phyloP scores from a whole-genome alignment of 495 filamentous ascomycete genomes.

The Penicillium ucsense region DNA sequence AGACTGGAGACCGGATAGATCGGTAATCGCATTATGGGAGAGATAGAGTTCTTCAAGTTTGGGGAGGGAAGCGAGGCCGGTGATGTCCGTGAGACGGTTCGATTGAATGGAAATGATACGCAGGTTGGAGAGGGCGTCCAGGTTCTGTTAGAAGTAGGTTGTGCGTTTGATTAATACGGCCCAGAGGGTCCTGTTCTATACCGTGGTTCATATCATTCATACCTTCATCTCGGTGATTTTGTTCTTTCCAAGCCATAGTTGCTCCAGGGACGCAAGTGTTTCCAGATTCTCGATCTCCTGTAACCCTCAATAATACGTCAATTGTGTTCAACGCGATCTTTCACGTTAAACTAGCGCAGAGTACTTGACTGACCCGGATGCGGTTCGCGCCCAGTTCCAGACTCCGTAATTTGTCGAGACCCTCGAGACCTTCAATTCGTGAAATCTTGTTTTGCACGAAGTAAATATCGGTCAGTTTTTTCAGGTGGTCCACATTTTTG shows the following conservation, averaged over 20 bases:
- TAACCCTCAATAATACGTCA: slow-evolving; percentile 3
- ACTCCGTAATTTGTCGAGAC: slow-evolving; percentile 62
- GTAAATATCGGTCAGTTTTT: slow-evolving; percentile 72
- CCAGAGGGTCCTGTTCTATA: too few species aligned
- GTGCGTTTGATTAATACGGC: too few species aligned
- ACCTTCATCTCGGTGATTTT: slow-evolving; percentile 83
- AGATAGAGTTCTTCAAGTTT: slow-evolving; percentile 93
- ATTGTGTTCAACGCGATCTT: not conserved
- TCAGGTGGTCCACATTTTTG: slow-evolving; percentile 75
- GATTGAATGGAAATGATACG: slow-evolving; percentile 93
- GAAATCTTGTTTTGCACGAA: slow-evolving; percentile 93
- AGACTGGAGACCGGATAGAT: slow-evolving; percentile 62
- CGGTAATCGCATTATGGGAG: slow-evolving; percentile 87
- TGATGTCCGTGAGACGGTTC: slow-evolving; percentile 78
- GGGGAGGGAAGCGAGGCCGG: slow-evolving; percentile 60
- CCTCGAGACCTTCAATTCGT: slow-evolving; percentile 75
- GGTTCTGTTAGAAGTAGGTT: slow-evolving; percentile 30
- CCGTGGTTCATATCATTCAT: too few species aligned
- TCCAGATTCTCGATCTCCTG: slow-evolving; percentile 84
- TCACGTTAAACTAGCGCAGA: not conserved
- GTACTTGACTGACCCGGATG: slow-evolving; percentile 49
- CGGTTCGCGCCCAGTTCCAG: slow-evolving; percentile 87
- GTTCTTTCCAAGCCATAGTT: slow-evolving; percentile 97
- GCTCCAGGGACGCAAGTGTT: slow-evolving; percentile 59
- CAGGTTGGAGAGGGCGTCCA: slow-evolving; percentile 65